These are phyloP conservation scores for Mortierella sp. DNA, from an alignment of 371 early-diverging fungal species.

Conservation along the genomic window DNA sequence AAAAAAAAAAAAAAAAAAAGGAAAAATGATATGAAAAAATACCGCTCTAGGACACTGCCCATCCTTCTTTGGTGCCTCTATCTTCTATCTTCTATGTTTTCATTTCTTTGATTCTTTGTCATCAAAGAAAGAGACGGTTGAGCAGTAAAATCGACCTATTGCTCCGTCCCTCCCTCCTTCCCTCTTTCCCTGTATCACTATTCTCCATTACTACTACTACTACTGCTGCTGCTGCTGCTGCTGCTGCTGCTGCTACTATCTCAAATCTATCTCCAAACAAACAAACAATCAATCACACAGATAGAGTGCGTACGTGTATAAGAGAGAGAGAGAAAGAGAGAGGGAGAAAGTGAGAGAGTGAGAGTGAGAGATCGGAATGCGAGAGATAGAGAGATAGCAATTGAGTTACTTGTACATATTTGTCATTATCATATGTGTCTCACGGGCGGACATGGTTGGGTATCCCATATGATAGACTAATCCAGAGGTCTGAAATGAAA, in stretches of 20 bases:
- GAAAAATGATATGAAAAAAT: too few relatives aligned
- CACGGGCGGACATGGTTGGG: not conserved
- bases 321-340: not conserved
- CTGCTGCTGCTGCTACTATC: too few relatives aligned
- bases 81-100: too few relatives aligned
- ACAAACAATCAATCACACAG: too few relatives aligned
- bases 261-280: too few relatives aligned
- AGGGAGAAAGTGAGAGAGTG: not conserved
- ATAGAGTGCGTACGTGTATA: too few relatives aligned
- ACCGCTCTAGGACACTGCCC: too few relatives aligned
- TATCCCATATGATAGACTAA: not conserved
- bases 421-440: slow-evolving; percentile 1
- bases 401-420: not conserved
- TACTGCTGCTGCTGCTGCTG: too few relatives aligned
- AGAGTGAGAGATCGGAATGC: too few relatives aligned
- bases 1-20: not conserved
- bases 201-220: not conserved
- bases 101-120: too few relatives aligned
- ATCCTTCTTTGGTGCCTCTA: too few relatives aligned
- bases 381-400: not conserved
- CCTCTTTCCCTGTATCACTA: not conserved
- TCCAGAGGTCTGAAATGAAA: not conserved
- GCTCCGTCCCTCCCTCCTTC: not conserved
- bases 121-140: not conserved
- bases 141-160: not conserved